Base-by-base conservation (phyloP, 331 rosid species). In the Cydonia oblonga region DNA sequence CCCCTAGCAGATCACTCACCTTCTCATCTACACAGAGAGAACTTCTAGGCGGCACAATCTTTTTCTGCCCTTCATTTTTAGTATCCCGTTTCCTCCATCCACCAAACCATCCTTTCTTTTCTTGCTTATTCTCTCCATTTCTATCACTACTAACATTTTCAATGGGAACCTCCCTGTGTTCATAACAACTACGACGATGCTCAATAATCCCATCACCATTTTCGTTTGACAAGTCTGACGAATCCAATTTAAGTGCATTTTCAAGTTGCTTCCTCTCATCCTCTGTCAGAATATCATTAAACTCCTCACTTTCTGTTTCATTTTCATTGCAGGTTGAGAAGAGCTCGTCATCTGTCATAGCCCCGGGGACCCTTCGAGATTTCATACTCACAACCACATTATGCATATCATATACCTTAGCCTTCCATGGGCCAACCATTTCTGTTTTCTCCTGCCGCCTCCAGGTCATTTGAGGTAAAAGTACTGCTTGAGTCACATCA, bases 401-500 rank as follows among this genome's bases (percentile, higher is more conserved):
- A 81, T 95, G 97, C 97, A 95, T 95, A 76, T 95, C 97, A 56
- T 91, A 95, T 40, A 95, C 98, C 87, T 91, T 95, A 30, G 97
- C 96, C 80, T 81, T 95, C 98, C 98, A 95, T 44, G 83, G 0
- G 23, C 98, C 98, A n/a, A 95, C 96, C 87, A 77, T 81, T 85
- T 95, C 98, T 10, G 89, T 83, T 75, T 74, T 95, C 85, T 95
- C 98, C 66, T 91, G 97, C 64, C 98, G 90, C 81, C 99, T 86
- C 99, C 99, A 95, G 42, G 95, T 91, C 84, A 91, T 42, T 72
- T 95, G 99, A 46, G 99, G 96, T 79, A 95, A 82, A 69, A 95
- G 99, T 81, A 95, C 96, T 51, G 99, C 99, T 79, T 89, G 96
- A 23, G 97, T 95, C 68, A 95, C 99, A 22, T 95, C 99, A 78